These are phyloP conservation scores for Aspergillus novofumigatus DNA, from an alignment of 2,329 filamentous ascomycete species.

Conservation along the genomic window DNA sequence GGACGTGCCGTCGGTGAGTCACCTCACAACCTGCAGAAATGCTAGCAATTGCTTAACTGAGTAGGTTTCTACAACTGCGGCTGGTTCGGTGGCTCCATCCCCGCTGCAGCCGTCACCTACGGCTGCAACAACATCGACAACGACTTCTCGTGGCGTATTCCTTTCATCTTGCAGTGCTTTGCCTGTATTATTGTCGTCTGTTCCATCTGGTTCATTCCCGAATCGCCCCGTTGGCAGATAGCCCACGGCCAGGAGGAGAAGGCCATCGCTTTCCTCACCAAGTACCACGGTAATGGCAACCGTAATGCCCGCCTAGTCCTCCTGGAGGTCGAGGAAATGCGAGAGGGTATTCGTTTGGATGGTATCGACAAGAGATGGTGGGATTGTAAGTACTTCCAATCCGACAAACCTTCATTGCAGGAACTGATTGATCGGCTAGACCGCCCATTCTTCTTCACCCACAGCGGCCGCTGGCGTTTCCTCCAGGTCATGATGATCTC, in stretches of 20 bases:
- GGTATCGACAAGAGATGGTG: conserved; percentile 47
- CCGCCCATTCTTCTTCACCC: conserved; percentile 42
- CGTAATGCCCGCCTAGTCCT: conserved; percentile 22
- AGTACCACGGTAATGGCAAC: conserved; percentile 26
- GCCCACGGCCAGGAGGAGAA: conserved; percentile 21
- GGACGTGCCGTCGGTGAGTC: conserved; percentile 43
- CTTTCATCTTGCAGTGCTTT: conserved; percentile 62
- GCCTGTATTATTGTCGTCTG: conserved; percentile 54
- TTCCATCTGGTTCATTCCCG: conserved; percentile 61
- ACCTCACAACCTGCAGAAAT: conserved; percentile 11
- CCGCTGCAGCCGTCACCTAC: conserved; percentile 49
- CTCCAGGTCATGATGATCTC: conserved; percentile 50
- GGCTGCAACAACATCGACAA: conserved; percentile 44
- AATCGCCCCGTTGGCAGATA: conserved; percentile 16
- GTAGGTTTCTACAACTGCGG: conserved; percentile 50
- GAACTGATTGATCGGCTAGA: conserved; percentile 22
- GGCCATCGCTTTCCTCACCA: conserved; percentile 19
- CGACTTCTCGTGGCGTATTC: conserved; percentile 58
- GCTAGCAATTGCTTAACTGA: not conserved
- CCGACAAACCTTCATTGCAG: not conserved
- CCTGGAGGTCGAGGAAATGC: conserved; percentile 27
- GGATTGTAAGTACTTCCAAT: conserved; percentile 38
- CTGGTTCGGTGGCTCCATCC: conserved; percentile 51
- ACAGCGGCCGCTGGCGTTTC: conserved; percentile 48
- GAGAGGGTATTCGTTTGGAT: conserved; percentile 40